A percentile compares a stretch with the other conserved stretches of the same genome.
Evolutionary conservation across 768 basidiomycete species (phyloP).

Genomic region (Pleurotus ostreatus): DNA sequence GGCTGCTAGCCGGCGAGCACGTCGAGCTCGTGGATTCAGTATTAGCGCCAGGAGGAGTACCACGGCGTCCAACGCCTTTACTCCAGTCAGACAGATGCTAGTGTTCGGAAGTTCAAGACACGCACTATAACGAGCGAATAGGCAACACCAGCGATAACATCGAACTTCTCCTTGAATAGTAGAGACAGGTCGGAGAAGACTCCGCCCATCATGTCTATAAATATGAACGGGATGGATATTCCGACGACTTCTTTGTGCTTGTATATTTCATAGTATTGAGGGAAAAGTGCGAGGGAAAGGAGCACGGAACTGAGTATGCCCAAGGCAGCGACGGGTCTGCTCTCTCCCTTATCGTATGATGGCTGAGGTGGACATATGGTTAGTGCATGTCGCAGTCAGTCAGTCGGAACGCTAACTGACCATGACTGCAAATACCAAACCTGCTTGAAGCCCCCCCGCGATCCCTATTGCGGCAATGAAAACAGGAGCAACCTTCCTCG

Average conservation of each 20-base stretch:
- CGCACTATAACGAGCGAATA: constrained; percentile 63
- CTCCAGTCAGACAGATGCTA: neutral
- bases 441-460: constrained; percentile 55
- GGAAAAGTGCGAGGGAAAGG: constrained; percentile 42
- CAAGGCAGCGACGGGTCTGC: constrained; percentile 43
- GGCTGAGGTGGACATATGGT: constrained; percentile 25
- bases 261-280: constrained; percentile 79
- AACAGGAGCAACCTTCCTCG: constrained; percentile 26
- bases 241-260: constrained; percentile 59
- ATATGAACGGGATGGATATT: constrained; percentile 66
- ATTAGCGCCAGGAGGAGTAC: constrained; percentile 59
- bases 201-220: constrained; percentile 65
- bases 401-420: neutral
- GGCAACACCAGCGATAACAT: constrained; percentile 56
- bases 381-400: neutral
- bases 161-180: constrained; percentile 60
- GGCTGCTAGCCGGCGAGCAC: constrained; percentile 24
- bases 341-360: constrained; percentile 25
- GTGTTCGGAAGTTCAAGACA: constrained; percentile 8
- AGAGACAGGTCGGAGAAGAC: constrained; percentile 69
- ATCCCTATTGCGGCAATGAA: constrained; percentile 35
- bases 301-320: constrained; percentile 60
- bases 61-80: constrained; percentile 55
- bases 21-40: constrained; percentile 56
- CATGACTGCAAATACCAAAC: constrained; percentile 50